Evolutionary conservation across 1,284 basidiomycete species (phyloP), one percentile per base, ranked within the genome.

Genomic region (Cryptococcus jaspeensis): DNA sequence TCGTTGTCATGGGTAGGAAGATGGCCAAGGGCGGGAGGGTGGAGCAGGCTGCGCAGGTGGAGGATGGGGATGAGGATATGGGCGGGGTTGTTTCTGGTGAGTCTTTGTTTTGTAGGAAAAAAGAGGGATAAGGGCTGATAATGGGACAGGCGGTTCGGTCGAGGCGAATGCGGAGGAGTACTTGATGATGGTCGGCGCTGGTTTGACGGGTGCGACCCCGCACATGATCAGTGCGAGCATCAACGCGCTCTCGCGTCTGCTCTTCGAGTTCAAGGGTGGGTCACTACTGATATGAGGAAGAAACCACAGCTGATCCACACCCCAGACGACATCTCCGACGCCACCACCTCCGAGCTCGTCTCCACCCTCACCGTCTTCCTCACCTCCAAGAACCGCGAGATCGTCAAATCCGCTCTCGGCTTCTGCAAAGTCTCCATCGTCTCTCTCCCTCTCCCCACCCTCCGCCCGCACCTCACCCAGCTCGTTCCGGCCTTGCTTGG

Each of bases 211-310:
- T 23, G 87, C 88, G 32, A 92, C 87, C 3, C 92, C 96, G 0
- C 96, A 99, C 76, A 99, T 97, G 93, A 96, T 99, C 75, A 94
- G 92, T 69, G 96, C 96, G 2, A 92, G 91, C 4, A 87, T 99
- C 61, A 98, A 94, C 1, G 91, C 93, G 0, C 85, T 99, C 45
- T 92, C 94, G 1, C 84, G 96, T 25, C 82, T 99, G 8, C 82
- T 98, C 6, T 99, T 98, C 77, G 96, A 99, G 79, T 99, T 96
- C 81, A 92, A 90, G 82, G 86, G 92, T 92, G 56, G 59, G 77
- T 50, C 28, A 28, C 15, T 39, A 15, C 28, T 18, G 37, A 35
- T n/a, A 7, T 0, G 20, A 11, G 22, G 23, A 28, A n/a, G 13
- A 2, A 23, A 37, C 3, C 46, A 18, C 5, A 22, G 5, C 15